These are phyloP conservation scores for Saccharomyces hybrid DNA, from an alignment of 1,139 yeast species.

Conservation along the genomic window DNA sequence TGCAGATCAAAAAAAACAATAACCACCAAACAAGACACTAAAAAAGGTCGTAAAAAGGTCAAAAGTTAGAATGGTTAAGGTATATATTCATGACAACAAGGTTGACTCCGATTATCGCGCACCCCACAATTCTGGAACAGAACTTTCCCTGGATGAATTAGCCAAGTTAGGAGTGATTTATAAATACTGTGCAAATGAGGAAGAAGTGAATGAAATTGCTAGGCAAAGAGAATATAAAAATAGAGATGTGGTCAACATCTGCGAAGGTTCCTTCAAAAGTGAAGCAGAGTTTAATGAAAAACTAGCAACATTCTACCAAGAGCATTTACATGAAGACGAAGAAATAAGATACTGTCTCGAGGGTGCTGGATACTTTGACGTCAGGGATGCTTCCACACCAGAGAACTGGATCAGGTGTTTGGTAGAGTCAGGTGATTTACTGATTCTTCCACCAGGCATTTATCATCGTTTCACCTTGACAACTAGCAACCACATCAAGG, in stretches of 20 bases:
- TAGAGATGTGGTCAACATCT: slow-evolving; percentile 63
- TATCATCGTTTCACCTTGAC: slow-evolving; percentile 86
- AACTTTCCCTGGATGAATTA: slow-evolving; percentile 45
- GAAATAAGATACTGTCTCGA: slow-evolving; percentile 86
- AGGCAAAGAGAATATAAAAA: slow-evolving; percentile 65
- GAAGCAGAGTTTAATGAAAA: slow-evolving; percentile 53
- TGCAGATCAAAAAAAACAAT: not conserved
- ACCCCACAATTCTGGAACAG: slow-evolving; percentile 63
- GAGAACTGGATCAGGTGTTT: slow-evolving; percentile 77
- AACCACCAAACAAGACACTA: not conserved
- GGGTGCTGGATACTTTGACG: slow-evolving; percentile 91
- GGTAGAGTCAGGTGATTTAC: slow-evolving; percentile 57
- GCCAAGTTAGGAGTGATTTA: slow-evolving; percentile 64
- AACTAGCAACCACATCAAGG: slow-evolving; percentile 54
- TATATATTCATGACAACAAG: slow-evolving; percentile 68
- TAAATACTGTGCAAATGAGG: slow-evolving; percentile 43
- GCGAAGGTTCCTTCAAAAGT: slow-evolving; percentile 56
- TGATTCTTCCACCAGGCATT: slow-evolving; percentile 82
- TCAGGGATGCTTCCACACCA: slow-evolving; percentile 48
- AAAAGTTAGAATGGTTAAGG: slow-evolving; percentile 30
- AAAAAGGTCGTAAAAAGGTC: too few species aligned
- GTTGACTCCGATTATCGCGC: slow-evolving; percentile 60
- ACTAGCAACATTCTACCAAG: slow-evolving; percentile 65
- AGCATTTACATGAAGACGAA: slow-evolving; percentile 94
- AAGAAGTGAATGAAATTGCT: slow-evolving; percentile 62